These are phyloP conservation scores for Xylariomycetidae sp. DNA, from an alignment of 2,329 filamentous ascomycete species.

Conservation along the genomic window DNA sequence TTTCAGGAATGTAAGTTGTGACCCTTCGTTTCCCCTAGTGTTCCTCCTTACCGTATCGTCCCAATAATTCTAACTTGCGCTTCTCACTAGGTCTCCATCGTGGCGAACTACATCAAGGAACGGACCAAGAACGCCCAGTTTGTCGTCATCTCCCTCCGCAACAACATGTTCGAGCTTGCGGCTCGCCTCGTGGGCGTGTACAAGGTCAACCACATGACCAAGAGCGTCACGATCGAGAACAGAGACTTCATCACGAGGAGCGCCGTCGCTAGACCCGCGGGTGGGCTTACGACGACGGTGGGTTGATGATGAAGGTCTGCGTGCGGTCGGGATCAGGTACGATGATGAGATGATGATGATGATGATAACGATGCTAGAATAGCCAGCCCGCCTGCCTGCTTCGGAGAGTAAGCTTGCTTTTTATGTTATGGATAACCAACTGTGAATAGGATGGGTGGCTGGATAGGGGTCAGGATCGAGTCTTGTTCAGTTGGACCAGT, in stretches of 20 bases:
- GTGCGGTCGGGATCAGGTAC: no score
- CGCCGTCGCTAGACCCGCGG: conserved; percentile 12
- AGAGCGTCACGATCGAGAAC: conserved; percentile 87
- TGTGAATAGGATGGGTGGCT: no score
- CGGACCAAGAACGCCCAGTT: conserved; percentile 99
- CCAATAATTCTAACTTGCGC: conserved; percentile 11
- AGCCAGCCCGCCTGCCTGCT: no score
- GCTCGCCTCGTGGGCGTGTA: conserved; percentile 93
- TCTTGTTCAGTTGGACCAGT: no score
- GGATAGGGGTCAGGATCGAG: no score
- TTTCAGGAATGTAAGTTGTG: conserved; percentile 82
- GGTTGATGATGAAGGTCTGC: background rate
- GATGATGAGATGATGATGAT: no score
- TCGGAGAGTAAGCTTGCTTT: no score
- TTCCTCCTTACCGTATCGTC: background rate
- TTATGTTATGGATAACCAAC: no score
- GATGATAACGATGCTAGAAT: no score
- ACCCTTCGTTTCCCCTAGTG: background rate
- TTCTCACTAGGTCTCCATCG: conserved; percentile 91
- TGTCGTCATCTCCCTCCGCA: conserved; percentile 93
- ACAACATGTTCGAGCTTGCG: conserved; percentile 99
- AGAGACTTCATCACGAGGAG: conserved; percentile 60
- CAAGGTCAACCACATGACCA: conserved; percentile 99
- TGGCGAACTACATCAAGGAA: conserved; percentile 98
- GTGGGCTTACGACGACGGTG: background rate